phyloP scores from a whole-genome alignment of 1,284 basidiomycete species.

The Sporisorium exsertum region DNA sequence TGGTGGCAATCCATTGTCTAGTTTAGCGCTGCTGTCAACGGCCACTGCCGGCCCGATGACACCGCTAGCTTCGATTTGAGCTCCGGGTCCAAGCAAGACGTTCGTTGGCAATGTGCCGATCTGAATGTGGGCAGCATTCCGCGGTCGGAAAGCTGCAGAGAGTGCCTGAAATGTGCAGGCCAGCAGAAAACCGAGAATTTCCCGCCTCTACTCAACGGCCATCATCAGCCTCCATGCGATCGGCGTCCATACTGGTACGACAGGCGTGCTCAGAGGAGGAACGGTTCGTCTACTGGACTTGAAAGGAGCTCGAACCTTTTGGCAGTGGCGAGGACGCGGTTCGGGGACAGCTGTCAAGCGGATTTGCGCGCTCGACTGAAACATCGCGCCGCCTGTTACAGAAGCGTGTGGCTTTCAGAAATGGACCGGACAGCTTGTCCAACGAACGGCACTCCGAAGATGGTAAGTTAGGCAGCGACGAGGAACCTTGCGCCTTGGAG shows the following conservation, averaged over 20 bases:
- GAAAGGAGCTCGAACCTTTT: neutral
- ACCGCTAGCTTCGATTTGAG: neutral
- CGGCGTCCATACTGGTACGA: neutral
- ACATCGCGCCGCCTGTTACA: neutral
- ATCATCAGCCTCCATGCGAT: neutral
- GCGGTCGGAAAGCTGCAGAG: conserved; percentile 12
- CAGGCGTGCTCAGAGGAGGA: neutral
- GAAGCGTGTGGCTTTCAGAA: neutral
- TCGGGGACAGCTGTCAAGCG: conserved; percentile 16
- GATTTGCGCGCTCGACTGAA: conserved; percentile 20
- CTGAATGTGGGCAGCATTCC: conserved; percentile 23
- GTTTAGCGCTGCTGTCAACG: neutral
- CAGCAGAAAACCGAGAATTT: neutral
- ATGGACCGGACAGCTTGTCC: conserved; percentile 11
- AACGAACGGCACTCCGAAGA: neutral
- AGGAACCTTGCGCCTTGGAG: conserved; percentile 7
- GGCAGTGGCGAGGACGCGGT: neutral
- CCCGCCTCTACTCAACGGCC: neutral
- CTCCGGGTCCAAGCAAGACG: neutral
- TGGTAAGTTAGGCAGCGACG: neutral
- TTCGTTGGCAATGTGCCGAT: neutral
- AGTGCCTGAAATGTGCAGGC: neutral
- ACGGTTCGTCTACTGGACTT: neutral
- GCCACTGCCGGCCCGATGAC: neutral
- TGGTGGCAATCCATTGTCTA: no score